Conservation (phyloP, 2,329 filamentous ascomycete genomes). For the Fonsecaea pedrosoi region DNA sequence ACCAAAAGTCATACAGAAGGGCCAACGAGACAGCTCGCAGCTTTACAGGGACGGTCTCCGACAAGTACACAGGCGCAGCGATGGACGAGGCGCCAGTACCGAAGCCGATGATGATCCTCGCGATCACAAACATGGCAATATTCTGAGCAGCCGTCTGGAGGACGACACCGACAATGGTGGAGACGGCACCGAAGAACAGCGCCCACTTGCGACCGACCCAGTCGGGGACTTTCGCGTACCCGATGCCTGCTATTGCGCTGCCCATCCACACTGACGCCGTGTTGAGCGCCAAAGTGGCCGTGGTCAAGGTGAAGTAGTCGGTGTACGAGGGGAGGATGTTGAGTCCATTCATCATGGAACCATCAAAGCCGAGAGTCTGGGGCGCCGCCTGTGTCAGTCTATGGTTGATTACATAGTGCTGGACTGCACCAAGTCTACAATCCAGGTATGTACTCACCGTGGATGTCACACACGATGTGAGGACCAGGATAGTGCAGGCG, state of each 20-base stretch:
- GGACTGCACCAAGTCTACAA: neutral
- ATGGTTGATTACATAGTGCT: neutral
- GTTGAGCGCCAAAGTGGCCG: constrained; percentile 61
- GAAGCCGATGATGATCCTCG: constrained; percentile 57
- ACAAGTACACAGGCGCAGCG: constrained; percentile 57
- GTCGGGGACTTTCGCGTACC: constrained; percentile 54
- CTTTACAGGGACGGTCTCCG: constrained; percentile 49
- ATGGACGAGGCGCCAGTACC: constrained; percentile 53
- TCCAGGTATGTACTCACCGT: constrained; percentile 20
- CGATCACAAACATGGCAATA: constrained; percentile 59
- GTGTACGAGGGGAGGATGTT: constrained; percentile 64
- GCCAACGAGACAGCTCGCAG: constrained; percentile 30
- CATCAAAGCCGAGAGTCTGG: constrained; percentile 50
- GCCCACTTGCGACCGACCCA: constrained; percentile 53
- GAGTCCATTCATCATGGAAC: constrained; percentile 63
- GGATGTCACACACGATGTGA: constrained; percentile 34
- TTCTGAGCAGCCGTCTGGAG: constrained; percentile 59
- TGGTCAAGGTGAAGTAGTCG: constrained; percentile 62
- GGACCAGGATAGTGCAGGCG: constrained; percentile 24
- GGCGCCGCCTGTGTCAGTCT: neutral
- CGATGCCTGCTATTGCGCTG: constrained; percentile 53
- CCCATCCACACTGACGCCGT: constrained; percentile 64
- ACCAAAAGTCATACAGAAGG: constrained; percentile 32
- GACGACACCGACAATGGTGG: constrained; percentile 55
- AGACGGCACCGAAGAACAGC: constrained; percentile 50